Evolutionary conservation across 257 asterid genomes (phyloP), one percentile per base, ranked within the genome.

Genomic region (Nicotiana sylvestris): DNA sequence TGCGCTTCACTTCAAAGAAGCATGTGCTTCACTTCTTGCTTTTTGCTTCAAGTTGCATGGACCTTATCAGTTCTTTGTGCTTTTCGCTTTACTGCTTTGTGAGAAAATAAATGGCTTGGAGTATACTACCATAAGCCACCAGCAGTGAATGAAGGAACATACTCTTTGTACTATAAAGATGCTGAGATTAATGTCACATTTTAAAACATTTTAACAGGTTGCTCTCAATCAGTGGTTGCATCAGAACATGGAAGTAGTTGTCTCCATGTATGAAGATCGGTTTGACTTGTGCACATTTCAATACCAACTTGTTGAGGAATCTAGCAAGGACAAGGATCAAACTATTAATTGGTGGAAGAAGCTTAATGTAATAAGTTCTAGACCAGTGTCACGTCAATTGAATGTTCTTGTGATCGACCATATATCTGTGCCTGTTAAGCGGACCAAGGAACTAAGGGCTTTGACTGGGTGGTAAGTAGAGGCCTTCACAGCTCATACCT

Each of bases 191-290:
- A 65, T 65, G 70, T 13, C 39, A 29, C 21, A 65, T 12, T 65
- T 12, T 13, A 13, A 30, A 29, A 32, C 33, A 35, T 78, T 78
- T 78, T 87, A 82, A 87, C 91, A 95, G 99, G 97, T 91, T 83
- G 97, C 93, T 49, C 76, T 94, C 85, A 89, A 92, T 83, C 97
- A 91, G 82, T 95, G 98, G 99, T 81, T 92, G 87, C 97, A 92
- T 86, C 97, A 91, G 85, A 95, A 95, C 89, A 89, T 94, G 97
- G 94, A 88, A 57, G 96, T 97, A 60, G 91, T 95, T 86, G 96
- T 89, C 77, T 95, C 97, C 27, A 95, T 95, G 99, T 95, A 90
- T 58, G 99, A 95, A 85, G 99, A 95, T 77, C 91, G 88, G 86
- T 95, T 95, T 85, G 99, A 94, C 81, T 90, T 95, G 81, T 83